Evolutionary conservation across 495 filamentous ascomycete species (phyloP), one percentile per base, ranked within the genome.

Genomic region (Penicillium verhagenii): DNA sequence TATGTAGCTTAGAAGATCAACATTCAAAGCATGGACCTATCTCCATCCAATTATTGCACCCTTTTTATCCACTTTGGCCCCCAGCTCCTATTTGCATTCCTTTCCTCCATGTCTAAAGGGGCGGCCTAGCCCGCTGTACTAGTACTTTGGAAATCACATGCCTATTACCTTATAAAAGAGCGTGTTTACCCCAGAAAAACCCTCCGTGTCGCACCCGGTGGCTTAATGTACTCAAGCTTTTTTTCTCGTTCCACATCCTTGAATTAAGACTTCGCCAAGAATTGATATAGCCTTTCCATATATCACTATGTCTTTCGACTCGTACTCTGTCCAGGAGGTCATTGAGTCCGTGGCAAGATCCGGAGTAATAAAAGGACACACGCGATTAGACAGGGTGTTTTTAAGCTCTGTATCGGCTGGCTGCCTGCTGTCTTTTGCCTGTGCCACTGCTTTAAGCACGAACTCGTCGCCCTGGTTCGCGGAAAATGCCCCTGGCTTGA

Each of bases 401-500:
- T 47, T 78, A n/a, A 82, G 79, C 48, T 69, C 77, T 21, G 72
- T 81, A 23, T 79, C 79, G 38, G 75, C 77, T 2, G 80, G 82
- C 1, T 74, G 75, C 39, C 54, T 83, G 21, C 70, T 82, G n/a
- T 72, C 74, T 20, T 81, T 83, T 51, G 81, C 76, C 6, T 80
- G 75, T 35, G 82, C 78, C 6, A 76, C 77, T 2, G 56, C 68
- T 1, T 67, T 86, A n/a, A 76, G 71, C 44, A 79, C 78, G 23
- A 81, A 74, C 53, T 67, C 79, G 2, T 65, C 81, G 1, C 78
- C 82, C 1, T 87, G 84, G 83, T 84, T 79, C 52, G 72, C 79
- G 43, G 75, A 81, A 9, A 86, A 86, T 61, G 82, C 82, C 6
- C 76, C 79, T 0, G 83, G 84, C 1, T 64, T 86, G 40, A 79